Evolutionary conservation across 208 protist genomes (phyloP), one percentile per base, ranked within the genome.

Genomic region (Herpetomonas tarakana): DNA sequence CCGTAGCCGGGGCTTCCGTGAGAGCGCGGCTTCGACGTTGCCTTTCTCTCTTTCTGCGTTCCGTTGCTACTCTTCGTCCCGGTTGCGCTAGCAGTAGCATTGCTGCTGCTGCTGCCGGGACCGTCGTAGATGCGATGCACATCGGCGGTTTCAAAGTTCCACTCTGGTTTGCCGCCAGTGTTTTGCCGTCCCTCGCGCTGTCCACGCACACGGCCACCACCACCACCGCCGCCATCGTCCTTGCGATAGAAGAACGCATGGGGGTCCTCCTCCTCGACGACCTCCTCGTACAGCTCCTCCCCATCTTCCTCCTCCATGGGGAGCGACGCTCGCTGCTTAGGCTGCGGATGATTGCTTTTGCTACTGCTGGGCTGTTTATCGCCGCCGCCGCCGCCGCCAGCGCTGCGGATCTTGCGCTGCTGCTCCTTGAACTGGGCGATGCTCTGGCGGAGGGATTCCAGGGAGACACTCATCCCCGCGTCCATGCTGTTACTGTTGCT

Each of bases 401-500:
- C n/a, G n/a, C n/a, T n/a, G n/a, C n/a, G n/a, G n/a, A n/a, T n/a
- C 11, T 59, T 68, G 39, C 80, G 73, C 55, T 92, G 85, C 49
- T 87, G 54, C 14, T 66, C 54, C 65, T 89, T 87, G 57, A 88
- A 89, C 29, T 80, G 74, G 6, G 86, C 86, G 68, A 92, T 92
- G 58, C 81, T 89, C 25, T 74, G 79, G 3, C 86, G 75, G 6
- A 92, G 67, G 3, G 81, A 84, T 28, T 83, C 79, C 21, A 92
- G 24, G 0, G 86, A 88, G 28, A 89, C 83, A 54, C 81, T 86
- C 26, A 53, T 41, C 35, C 7, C 14, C 18, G 29, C 52, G 14
- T 41, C 35, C 35, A 41, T 14, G 35, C 14, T 14, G 9, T 41
- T 41, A 14, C 14, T 41, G 35, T 14, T 14, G 35, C 14, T 14